Evolutionary conservation across 768 basidiomycete genomes (phyloP).

Genomic region (Vararia minispora): DNA sequence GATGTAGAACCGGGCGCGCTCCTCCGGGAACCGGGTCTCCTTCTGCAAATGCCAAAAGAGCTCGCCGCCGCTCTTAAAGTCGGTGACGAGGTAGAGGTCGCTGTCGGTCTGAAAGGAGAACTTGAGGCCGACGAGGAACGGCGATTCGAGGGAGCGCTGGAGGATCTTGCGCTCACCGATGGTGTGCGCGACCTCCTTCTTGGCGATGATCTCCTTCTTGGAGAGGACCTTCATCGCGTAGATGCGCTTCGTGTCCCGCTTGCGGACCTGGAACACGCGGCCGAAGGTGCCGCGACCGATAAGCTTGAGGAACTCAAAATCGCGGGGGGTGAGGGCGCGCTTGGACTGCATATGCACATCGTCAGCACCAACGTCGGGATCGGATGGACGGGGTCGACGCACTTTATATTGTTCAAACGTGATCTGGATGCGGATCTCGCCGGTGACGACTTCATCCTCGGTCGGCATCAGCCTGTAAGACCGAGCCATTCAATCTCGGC

Average conservation of each 20-base stretch:
- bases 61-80: constrained; percentile 98
- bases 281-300: constrained; percentile 98
- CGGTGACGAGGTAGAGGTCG: constrained; percentile 93
- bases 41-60: constrained; percentile 97
- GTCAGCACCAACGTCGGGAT: neutral
- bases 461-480: constrained; percentile 53
- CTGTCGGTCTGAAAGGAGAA: constrained; percentile 96
- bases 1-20: constrained; percentile 91
- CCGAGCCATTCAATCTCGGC: neutral
- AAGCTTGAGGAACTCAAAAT: constrained; percentile 97
- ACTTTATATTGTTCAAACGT: constrained; percentile 90
- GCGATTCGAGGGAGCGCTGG: constrained; percentile 84
- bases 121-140: constrained; percentile 96
- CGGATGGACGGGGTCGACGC: constrained; percentile 20
- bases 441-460: constrained; percentile 75
- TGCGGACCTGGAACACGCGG: constrained; percentile 97
- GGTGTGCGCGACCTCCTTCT: constrained; percentile 98
- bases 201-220: constrained; percentile 97
- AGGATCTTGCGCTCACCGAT: constrained; percentile 99
- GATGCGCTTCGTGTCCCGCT: constrained; percentile 95
- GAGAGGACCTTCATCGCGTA: constrained; percentile 99
- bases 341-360: constrained; percentile 43
- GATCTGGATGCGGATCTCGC: constrained; percentile 90
- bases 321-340: constrained; percentile 81
- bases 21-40: constrained; percentile 89